These are phyloP conservation scores for Suillus subaureus DNA, from an alignment of 768 basidiomycete genomes.

Conservation along the genomic window DNA sequence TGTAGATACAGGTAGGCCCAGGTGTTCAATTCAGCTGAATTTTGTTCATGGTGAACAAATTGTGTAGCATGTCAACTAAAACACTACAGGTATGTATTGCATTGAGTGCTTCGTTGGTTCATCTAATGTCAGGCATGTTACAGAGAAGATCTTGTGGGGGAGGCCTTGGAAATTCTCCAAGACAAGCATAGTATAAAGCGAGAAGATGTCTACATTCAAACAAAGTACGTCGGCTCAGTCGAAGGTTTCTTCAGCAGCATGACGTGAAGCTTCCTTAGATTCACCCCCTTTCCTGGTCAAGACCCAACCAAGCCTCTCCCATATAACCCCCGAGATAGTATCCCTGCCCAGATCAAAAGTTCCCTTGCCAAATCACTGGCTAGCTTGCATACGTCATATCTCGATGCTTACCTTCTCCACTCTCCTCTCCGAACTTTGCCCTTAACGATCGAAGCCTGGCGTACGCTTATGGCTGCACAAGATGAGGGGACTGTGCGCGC, in stretches of 20 bases:
- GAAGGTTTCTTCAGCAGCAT: background rate
- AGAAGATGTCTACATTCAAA: conserved; percentile 76
- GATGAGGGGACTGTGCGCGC: conserved; percentile 61
- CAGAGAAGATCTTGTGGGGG: conserved; percentile 82
- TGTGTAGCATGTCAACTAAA: conserved; percentile 67
- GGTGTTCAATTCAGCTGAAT: conserved; percentile 18
- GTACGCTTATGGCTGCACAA: conserved; percentile 58
- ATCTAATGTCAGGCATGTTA: background rate
- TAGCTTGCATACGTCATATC: conserved; percentile 70
- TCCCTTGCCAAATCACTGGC: conserved; percentile 67
- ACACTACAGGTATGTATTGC: conserved; percentile 58
- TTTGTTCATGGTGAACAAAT: conserved; percentile 17
- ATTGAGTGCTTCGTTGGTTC: background rate
- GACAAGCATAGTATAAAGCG: conserved; percentile 63
- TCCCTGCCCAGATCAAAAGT: conserved; percentile 59
- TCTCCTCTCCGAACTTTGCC: conserved; percentile 63
- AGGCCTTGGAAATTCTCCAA: conserved; percentile 60
- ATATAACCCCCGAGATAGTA: conserved; percentile 57
- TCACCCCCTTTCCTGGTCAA: conserved; percentile 74
- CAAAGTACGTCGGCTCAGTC: conserved; percentile 54
- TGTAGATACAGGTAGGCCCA: conserved; percentile 83
- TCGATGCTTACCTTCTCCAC: conserved; percentile 82
- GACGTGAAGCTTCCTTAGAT: conserved; percentile 43
- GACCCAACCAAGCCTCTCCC: conserved; percentile 71
- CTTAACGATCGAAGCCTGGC: conserved; percentile 72